Conservation (phyloP, 2,329 filamentous ascomycete genomes). For the Hypoxylon sp. region DNA sequence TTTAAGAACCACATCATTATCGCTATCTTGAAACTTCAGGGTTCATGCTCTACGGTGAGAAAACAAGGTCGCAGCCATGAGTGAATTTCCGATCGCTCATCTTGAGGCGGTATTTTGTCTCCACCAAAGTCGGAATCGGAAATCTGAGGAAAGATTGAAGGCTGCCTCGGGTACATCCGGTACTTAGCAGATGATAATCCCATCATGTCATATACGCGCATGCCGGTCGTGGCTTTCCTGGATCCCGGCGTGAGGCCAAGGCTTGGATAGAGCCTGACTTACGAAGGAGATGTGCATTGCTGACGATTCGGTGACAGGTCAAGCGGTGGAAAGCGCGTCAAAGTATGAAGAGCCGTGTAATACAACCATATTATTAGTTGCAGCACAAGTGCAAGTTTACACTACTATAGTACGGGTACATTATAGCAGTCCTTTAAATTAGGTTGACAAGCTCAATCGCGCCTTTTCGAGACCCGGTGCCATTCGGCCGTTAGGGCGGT, state of each 20-base stretch:
- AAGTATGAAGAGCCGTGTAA: slow-evolving; percentile 6
- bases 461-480: slow-evolving; percentile 15
- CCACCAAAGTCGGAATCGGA: neutral
- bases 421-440: slow-evolving; percentile 6
- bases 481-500: neutral
- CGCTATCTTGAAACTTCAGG: slow-evolving; percentile 8
- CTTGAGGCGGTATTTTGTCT: neutral
- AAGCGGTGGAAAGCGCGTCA: slow-evolving; percentile 13
- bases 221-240: slow-evolving; percentile 4
- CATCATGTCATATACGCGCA: neutral
- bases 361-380: neutral
- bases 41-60: slow-evolving; percentile 10
- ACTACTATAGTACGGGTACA: neutral
- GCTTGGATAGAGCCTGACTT: slow-evolving; percentile 8
- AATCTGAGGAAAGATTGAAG: neutral
- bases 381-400: slow-evolving; percentile 12
- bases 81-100: slow-evolving; percentile 29
- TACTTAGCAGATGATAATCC: neutral
- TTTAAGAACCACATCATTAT: slow-evolving; percentile 9
- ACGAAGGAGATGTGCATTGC: slow-evolving; percentile 22
- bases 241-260: slow-evolving; percentile 28
- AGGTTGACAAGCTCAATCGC: slow-evolving; percentile 12
- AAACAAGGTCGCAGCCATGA: slow-evolving; percentile 25
- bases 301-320: slow-evolving; percentile 23
- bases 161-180: neutral